Base-by-base conservation (phyloP, 108 stramenopile genomes). In the Skeletonema tropicum region DNA sequence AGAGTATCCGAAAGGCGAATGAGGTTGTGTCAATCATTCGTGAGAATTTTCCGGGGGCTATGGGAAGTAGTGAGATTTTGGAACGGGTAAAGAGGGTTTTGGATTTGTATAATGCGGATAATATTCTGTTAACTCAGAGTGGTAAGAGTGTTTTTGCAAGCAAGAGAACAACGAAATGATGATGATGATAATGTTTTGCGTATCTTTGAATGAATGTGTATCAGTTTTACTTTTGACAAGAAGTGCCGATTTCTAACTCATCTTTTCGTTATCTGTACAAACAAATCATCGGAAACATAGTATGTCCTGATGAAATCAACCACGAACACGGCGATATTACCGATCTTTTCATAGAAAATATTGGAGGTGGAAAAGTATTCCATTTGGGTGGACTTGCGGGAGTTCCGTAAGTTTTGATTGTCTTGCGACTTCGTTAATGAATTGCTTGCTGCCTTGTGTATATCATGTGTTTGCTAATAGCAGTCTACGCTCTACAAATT, bases 281-380 rank as follows among this genome's bases (percentile, higher is more conserved):
- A 45, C 14, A 45, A n/a, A 45, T 45, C 42, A n/a, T n/a, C n/a
- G n/a, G 33, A 3, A n/a, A 8, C 1, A 29, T 21, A 25, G 58
- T 62, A 38, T 62, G 61, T 11, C 61, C 61, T 45, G 61, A 62
- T 38, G 61, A 62, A 45, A 62, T 45, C 21, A 62, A 62, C 32
- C 61, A 62, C 35, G 39, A 45, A 45, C 39, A 41, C 32, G 61
- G 61, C 9, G 39, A 62, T 62, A 62, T 62, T 45, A 45, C 41
- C 2, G 26, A 62, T 62, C 23, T 21, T 19, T 62, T 62, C 41
- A 62, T 45, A 15, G 41, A 62, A 45, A 23, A 62, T 1, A 45
- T 62, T 38, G 61, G 61, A 6, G 61, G 61, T 62, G 61, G 61
- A 41, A 62, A 62, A 13, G 61, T 60, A 0, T 60, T 60, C 21